Evolutionary conservation across 306 rosid genomes (phyloP).

Genomic region (Sindora glabra): DNA sequence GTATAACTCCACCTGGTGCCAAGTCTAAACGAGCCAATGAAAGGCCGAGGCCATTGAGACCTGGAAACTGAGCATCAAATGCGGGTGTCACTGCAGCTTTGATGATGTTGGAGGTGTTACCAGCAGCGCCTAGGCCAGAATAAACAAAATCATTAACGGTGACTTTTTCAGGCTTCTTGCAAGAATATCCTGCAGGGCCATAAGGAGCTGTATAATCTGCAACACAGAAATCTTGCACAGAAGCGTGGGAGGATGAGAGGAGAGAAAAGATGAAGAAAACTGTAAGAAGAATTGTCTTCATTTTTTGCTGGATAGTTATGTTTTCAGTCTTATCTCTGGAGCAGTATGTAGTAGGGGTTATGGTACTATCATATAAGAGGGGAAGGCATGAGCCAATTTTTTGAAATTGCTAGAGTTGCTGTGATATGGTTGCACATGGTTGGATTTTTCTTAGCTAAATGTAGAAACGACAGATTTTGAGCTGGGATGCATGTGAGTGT

Average conservation of each 20-base stretch:
- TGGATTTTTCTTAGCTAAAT: neutral
- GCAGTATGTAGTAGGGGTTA: neutral
- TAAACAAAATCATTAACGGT: slow-evolving; percentile 48
- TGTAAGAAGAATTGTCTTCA: slow-evolving; percentile 29
- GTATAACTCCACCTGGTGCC: slow-evolving; percentile 50
- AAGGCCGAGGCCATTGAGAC: slow-evolving; percentile 70
- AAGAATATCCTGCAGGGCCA: slow-evolving; percentile 63
- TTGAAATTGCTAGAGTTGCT: neutral
- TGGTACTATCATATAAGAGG: slow-evolving; percentile 11
- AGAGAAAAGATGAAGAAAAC: slow-evolving; percentile 28
- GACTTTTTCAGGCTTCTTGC: slow-evolving; percentile 46
- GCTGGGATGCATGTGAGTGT: slow-evolving; percentile 37
- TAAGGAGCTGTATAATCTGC: slow-evolving; percentile 47
- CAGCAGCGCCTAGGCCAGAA: slow-evolving; percentile 43
- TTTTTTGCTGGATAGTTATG: neutral
- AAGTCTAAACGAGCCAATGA: slow-evolving; percentile 59
- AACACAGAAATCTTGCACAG: slow-evolving; percentile 75
- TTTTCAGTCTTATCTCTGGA: neutral
- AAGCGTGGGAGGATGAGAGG: slow-evolving; percentile 39
- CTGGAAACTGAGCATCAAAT: slow-evolving; percentile 55
- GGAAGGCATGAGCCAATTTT: slow-evolving; percentile 7
- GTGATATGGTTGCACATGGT: slow-evolving; percentile 7
- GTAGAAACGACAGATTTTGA: slow-evolving; percentile 28
- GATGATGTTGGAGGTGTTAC: slow-evolving; percentile 70
- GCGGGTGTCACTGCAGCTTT: slow-evolving; percentile 62